Base-by-base conservation (phyloP, 345 rosid species). In the Eucalyptus coolabah region DNA sequence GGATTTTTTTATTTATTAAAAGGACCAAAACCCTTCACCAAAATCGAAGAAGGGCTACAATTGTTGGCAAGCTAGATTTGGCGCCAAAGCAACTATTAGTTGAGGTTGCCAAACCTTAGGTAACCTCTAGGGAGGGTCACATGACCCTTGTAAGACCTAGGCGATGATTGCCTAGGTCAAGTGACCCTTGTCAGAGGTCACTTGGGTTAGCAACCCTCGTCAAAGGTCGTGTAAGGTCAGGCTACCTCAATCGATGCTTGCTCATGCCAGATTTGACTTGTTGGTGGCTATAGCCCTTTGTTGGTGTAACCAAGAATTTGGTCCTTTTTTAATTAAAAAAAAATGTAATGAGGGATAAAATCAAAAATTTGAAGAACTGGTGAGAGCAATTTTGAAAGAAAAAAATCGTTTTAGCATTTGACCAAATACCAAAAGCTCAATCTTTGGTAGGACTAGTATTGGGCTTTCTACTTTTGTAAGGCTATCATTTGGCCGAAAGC, bases 41-140 rank as follows among this genome's bases (percentile, higher is more conserved):
- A 1, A 50, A 50, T 50, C 3, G 0, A 50, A 3, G 0, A 50
- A 50, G 18, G 53, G 53, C 8, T 16, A 50, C 19, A 6, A 50
- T 50, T 50, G 3, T 50, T 0, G 1, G 3, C 3, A 0, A 50
- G 19, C 8, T 3, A 50, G 0, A 50, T 50, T 1, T 50, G 19
- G 19, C 3, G 3, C 0, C 0, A 0, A n/a, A n/a, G 7, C 0
- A 0, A 0, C 3, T 0, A 3, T 50, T 0, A 0, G 1, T 50
- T 50, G 53, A 16, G 1, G 53, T 50, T 6, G 19, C 19, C 7
- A 50, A 0, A 6, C 3, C 53, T 50, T 7, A 50, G 1, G 19
- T 7, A 50, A 50, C 53, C 53, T 50, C 3, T 0, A 3, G 3
- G 3, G 3, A 16, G 53, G 8, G 53, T 50, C 0, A 3, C 1